Evolutionary conservation across 2,329 filamentous ascomycete species (phyloP).

Genomic region (Cladosporium sp.): DNA sequence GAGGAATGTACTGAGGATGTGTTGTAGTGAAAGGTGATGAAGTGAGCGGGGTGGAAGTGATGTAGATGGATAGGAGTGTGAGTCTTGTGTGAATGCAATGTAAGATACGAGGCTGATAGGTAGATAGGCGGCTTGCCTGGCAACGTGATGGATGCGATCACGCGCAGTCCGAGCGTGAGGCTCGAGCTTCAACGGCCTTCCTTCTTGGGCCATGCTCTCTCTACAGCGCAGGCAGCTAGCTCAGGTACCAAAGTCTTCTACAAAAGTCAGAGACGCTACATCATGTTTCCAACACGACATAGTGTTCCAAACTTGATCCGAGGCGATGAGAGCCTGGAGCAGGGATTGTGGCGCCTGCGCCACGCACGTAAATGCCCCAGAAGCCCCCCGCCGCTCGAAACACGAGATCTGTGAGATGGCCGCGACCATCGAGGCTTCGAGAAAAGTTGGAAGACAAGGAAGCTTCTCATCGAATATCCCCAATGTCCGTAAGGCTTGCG

Average conservation of each 20-base stretch:
- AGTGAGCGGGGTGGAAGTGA: background rate
- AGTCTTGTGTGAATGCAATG: background rate
- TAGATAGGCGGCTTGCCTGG: conserved; percentile 13
- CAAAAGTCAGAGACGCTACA: background rate
- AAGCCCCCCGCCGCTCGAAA: conserved; percentile 11
- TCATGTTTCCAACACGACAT: fast-evolving
- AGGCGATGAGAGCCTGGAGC: background rate
- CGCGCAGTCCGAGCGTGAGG: conserved; percentile 3
- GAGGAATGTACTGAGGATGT: background rate
- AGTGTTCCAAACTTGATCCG: background rate
- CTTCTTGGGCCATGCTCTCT: background rate
- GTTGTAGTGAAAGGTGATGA: background rate
- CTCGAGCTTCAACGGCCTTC: background rate
- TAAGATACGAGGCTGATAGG: background rate
- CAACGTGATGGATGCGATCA: conserved; percentile 20
- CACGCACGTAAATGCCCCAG: conserved; percentile 14
- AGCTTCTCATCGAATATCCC: background rate
- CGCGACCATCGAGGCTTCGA: background rate
- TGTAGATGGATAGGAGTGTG: background rate
- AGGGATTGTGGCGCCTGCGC: background rate
- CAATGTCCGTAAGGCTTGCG: conserved; percentile 8
- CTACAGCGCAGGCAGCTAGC: background rate
- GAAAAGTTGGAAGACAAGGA: conserved; percentile 1
- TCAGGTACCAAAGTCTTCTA: background rate
- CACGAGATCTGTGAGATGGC: background rate